phyloP scores from a whole-genome alignment of 805 yeast species.

The Saitoella complicata region DNA sequence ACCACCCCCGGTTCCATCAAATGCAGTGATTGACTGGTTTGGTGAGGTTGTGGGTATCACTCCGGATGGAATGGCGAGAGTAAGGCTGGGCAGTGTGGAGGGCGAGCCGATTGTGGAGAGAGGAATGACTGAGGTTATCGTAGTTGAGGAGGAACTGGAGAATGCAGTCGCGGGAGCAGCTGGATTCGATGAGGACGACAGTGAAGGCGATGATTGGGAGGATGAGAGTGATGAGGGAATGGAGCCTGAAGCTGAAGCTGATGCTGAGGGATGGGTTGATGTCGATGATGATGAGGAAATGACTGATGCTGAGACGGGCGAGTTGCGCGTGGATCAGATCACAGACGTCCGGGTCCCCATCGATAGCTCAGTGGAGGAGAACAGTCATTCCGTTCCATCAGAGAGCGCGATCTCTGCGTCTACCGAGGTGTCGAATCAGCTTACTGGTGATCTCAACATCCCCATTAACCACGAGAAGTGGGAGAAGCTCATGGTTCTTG shows the following conservation, averaged over 20 bases:
- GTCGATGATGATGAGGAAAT: neutral
- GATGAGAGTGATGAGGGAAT: slow-evolving; percentile 1
- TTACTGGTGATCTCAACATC: no score
- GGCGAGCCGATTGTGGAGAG: no score
- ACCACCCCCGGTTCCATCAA: no score
- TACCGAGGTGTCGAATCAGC: no score
- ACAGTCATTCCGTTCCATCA: no score
- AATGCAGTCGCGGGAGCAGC: slow-evolving; percentile 6
- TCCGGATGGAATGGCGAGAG: slow-evolving; percentile 10
- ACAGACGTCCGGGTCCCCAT: neutral
- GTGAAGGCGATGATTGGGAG: slow-evolving; percentile 8
- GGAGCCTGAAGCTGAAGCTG: slow-evolving; percentile 1
- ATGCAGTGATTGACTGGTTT: slow-evolving; percentile 9
- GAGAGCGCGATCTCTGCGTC: no score
- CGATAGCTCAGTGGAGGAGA: no score
- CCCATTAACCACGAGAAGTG: no score
- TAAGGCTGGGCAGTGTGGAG: slow-evolving; percentile 4
- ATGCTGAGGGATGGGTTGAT: neutral
- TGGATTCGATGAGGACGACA: slow-evolving; percentile 9
- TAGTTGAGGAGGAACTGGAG: slow-evolving; percentile 8
- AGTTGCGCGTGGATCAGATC: neutral
- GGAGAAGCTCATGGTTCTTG: no score
- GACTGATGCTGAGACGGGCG: neutral
- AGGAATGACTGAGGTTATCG: slow-evolving; percentile 3
- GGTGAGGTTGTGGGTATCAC: slow-evolving; percentile 8